These are phyloP conservation scores for Dendrobium officinale DNA, from an alignment of 106 monocot genomes.

Conservation along the genomic window DNA sequence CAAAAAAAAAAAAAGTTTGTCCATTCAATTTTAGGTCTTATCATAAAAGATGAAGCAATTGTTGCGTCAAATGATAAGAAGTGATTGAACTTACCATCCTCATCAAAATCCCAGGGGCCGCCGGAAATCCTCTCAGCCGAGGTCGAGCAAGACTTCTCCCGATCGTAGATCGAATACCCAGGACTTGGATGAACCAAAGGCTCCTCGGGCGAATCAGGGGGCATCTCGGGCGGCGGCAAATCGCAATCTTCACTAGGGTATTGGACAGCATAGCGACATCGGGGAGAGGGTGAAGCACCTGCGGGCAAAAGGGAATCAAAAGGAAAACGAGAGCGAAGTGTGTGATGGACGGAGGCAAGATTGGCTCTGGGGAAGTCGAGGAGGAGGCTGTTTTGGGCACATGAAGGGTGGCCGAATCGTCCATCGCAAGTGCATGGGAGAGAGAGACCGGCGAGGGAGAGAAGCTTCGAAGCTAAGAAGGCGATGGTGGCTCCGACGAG, in stretches of 20 bases:
- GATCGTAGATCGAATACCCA: conserved; percentile 5
- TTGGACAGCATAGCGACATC: conserved; percentile 8
- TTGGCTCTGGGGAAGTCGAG: not conserved
- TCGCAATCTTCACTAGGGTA: not conserved
- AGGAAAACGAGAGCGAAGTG: conserved; percentile 21
- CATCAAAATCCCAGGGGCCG: not conserved
- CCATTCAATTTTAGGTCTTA: not conserved
- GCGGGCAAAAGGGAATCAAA: conserved; percentile 14
- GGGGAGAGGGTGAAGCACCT: conserved; percentile 1
- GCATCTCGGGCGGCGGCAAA: not conserved
- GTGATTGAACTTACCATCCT: not conserved
- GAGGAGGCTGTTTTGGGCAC: conserved; percentile 10
- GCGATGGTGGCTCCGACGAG: conserved; percentile 46
- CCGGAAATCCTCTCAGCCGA: not conserved
- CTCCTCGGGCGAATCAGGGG: not conserved
- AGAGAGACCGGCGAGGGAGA: conserved; percentile 40
- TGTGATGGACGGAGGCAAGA: conserved; percentile 17
- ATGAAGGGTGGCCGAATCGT: conserved; percentile 1
- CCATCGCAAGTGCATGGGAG: conserved; percentile 46
- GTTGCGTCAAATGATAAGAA: not conserved
- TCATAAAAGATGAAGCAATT: too few relatives aligned
- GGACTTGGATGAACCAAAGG: not conserved
- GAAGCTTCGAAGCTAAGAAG: conserved; percentile 34
- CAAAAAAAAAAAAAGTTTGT: not conserved
- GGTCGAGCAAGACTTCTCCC: too few relatives aligned